Conservation (phyloP, 2,329 filamentous ascomycete genomes). For the Epicoccum sorghinum region DNA sequence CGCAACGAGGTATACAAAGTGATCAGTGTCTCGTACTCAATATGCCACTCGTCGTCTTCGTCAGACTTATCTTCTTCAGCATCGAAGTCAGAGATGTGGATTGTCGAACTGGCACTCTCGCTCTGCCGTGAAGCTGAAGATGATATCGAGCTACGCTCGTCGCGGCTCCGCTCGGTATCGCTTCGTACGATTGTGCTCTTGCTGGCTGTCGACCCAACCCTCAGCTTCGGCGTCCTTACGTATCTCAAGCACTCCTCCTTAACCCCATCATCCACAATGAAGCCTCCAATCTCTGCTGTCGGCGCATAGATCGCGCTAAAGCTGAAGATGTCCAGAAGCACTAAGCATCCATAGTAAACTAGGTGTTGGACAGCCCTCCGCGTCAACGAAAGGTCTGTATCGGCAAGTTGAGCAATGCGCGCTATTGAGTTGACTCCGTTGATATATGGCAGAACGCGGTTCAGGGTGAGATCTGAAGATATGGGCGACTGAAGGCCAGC, state of each 20-base stretch:
- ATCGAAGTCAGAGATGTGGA: conserved; percentile 23
- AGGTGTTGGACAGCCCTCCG: conserved; percentile 87
- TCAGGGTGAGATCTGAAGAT: conserved; percentile 76
- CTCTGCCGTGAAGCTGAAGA: conserved; percentile 31
- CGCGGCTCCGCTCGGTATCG: conserved; percentile 27
- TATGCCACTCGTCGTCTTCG: conserved; percentile 23
- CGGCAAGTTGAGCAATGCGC: conserved; percentile 81
- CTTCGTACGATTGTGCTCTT: conserved; percentile 15
- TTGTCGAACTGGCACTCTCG: conserved; percentile 20
- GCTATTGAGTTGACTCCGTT: conserved; percentile 91
- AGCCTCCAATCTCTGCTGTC: conserved; percentile 77
- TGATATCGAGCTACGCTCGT: conserved; percentile 29
- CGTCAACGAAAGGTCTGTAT: conserved; percentile 85
- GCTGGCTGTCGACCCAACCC: conserved; percentile 22
- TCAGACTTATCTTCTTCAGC: conserved; percentile 17
- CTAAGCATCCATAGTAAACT: conserved; percentile 88
- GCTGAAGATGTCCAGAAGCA: conserved; percentile 93
- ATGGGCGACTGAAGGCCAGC: conserved; percentile 51
- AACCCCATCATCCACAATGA: conserved; percentile 75
- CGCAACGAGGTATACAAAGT: conserved; percentile 85
- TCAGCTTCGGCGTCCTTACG: conserved; percentile 59
- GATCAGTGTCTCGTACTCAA: conserved; percentile 61
- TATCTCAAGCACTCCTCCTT: conserved; percentile 89
- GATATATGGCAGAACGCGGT: conserved; percentile 81
- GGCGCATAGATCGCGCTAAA: conserved; percentile 91